Evolutionary conservation across 139 green algal genomes (phyloP), one percentile per base, ranked within the genome.

Genomic region (Haematococcus lacustris): DNA sequence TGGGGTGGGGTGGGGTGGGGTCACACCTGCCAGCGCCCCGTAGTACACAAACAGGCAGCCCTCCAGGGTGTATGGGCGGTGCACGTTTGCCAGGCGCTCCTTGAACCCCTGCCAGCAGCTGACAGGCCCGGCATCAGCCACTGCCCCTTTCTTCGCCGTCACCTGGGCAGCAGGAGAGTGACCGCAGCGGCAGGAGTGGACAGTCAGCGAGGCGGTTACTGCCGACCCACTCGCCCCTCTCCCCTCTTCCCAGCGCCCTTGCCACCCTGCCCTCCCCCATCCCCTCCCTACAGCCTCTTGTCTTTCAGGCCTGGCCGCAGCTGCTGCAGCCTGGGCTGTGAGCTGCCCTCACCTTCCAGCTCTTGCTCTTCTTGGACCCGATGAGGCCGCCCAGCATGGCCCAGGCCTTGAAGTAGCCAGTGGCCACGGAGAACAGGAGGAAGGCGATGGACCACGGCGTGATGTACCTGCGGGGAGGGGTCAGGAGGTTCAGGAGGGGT

Each of bases 311-410:
- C 43, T 28, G 17, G 43, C 9, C 43, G 17, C 9, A 53, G 43
- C 9, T 17, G 43, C 43, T 9, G 9, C 17, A 9, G 9, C 9
- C 43, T 28, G 9, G 43, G 43, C 17, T 17, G 9, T 53, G 9
- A 9, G 17, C 9, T 53, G 9, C 17, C 43, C 43, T 53, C 43
- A 89, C 76, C 83, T 89, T 89, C 83, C 83, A 89, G 23, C 51
- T 84, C 76, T 86, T 89, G 76, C 77, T 85, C 74, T 84, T 83
- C 68, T 89, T 82, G 53, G 81, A 71, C 3, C 80, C 80, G 25
- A 89, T 59, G 51, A 89, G 82, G 41, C 83, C 83, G 33, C 51
- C 73, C 34, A 76, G 71, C 83, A 89, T 89, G 64, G 80, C 80
- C 67, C 73, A 84, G 34, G 75, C 41, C 78, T 86, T 86, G 79